These are phyloP conservation scores for Candolleomyces aberdarensis DNA, from an alignment of 768 basidiomycete genomes.

Conservation along the genomic window DNA sequence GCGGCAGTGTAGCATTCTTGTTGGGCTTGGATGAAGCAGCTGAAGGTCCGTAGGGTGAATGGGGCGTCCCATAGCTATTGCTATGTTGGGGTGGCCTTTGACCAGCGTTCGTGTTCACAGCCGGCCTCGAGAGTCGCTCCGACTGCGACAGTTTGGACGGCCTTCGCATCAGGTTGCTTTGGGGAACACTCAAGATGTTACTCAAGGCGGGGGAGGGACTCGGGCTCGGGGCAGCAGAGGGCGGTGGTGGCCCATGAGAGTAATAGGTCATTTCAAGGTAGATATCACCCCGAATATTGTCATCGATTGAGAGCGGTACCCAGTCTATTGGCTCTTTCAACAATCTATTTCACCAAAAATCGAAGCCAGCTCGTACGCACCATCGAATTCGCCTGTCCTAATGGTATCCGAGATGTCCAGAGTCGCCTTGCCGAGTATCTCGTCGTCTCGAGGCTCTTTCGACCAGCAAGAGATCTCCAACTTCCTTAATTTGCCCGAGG, in stretches of 20 bases:
- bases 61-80: conserved; percentile 6
- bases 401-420: conserved; percentile 79
- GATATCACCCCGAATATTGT: conserved; percentile 74
- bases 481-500: conserved; percentile 50
- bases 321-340: conserved; percentile 24
- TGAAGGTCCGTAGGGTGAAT: conserved; percentile 6
- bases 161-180: conserved; percentile 36
- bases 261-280: conserved; percentile 95
- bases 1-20: conserved; percentile 35
- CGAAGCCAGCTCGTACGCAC: conserved; percentile 35
- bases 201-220: conserved; percentile 7
- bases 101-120: conserved; percentile 9
- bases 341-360: neutral
- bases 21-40: conserved; percentile 17
- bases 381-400: conserved; percentile 87
- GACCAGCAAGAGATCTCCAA: conserved; percentile 79
- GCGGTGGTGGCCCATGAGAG: conserved; percentile 60
- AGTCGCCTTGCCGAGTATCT: conserved; percentile 71
- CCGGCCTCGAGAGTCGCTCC: conserved; percentile 49
- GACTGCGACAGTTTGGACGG: conserved; percentile 52
- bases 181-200: conserved; percentile 20
- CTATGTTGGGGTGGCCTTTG: conserved; percentile 2
- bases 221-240: conserved; percentile 24
- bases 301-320: conserved; percentile 34
- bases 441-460: conserved; percentile 69